Conservation (phyloP, 768 basidiomycete genomes). For the Russula foetens region DNA sequence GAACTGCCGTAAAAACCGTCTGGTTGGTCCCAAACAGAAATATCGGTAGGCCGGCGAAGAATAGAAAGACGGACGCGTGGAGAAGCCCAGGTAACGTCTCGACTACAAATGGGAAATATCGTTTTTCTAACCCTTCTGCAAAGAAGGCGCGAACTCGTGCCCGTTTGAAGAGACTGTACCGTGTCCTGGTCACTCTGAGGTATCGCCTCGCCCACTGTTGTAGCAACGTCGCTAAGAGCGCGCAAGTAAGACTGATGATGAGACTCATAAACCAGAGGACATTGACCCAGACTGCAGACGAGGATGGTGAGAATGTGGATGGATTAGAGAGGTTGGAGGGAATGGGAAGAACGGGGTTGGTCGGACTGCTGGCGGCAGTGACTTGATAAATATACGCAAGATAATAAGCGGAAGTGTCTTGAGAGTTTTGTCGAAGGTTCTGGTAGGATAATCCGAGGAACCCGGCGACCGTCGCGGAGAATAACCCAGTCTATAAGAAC, state of each 20-base stretch:
- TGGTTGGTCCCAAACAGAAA: not conserved
- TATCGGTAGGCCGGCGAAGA: not conserved
- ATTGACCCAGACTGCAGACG: not conserved
- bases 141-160: not conserved
- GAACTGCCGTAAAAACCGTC: not conserved
- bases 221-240: not conserved
- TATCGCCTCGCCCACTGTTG: not conserved
- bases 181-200: not conserved
- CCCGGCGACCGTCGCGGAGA: not conserved
- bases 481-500: not conserved
- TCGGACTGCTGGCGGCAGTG: not conserved
- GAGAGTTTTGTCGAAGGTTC: not conserved
- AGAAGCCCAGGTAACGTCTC: not conserved
- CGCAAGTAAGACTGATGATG: not conserved
- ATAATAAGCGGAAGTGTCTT: not conserved
- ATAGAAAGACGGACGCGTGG: not conserved
- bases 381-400: not conserved
- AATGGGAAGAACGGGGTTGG: not conserved
- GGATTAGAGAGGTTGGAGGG: not conserved
- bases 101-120: not conserved
- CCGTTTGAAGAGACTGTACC: not conserved
- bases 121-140: not conserved
- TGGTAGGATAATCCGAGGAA: not conserved
- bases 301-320: not conserved
- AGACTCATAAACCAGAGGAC: not conserved